Evolutionary conservation across 2,329 filamentous ascomycete species (phyloP), one percentile per base, ranked within the genome.

Genomic region (Corniculantispora saksenae): DNA sequence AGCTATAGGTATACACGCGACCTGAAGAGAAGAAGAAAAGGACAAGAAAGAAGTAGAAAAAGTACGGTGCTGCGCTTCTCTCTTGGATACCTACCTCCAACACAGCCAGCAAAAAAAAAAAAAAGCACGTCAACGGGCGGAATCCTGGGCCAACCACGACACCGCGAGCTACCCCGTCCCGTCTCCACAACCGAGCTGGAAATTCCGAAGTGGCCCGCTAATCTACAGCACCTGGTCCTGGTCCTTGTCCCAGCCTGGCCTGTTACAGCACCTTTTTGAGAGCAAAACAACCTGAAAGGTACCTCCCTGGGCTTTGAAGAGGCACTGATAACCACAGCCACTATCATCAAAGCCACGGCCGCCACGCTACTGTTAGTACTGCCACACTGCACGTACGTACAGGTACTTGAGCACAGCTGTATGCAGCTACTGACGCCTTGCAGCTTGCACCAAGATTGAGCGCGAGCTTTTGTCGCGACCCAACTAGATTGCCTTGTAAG

Each of bases 141-240:
- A 51, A 60, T 15, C 57, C 29, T 60, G 57, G 57, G 19, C 45
- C 57, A 60, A 60, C 57, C 57, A 40, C 21, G 27, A 59, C 32
- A 10, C 32, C 27, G n/a, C 40, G 12, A 48, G 43, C 27, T 40
- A 25, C 50, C 45, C 57, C 32, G 57, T 7, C 4, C 38, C 38
- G 38, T 13, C 45, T 60, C 57, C 57, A 60, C 57, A 40, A 15
- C 45, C 57, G 29, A 60, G 57, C 48, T 60, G 48, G 29, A 21
- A 13, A 7, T 13, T 40, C 57, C 57, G 57, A 60, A n/a, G 45
- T 23, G 43, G 19, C 43, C 40, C 23, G 54, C 54, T 43, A 43
- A 38, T 38, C 35, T 38, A 38, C 35, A 38, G 35, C 8, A n/a
- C n/a, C n/a, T n/a, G n/a, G n/a, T n/a, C n/a, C n/a, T n/a, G n/a